A percentile compares a stretch with the other conserved stretches of the same genome.
Conservation (phyloP, 768 basidiomycete genomes). For the Lentinula boryana region DNA sequence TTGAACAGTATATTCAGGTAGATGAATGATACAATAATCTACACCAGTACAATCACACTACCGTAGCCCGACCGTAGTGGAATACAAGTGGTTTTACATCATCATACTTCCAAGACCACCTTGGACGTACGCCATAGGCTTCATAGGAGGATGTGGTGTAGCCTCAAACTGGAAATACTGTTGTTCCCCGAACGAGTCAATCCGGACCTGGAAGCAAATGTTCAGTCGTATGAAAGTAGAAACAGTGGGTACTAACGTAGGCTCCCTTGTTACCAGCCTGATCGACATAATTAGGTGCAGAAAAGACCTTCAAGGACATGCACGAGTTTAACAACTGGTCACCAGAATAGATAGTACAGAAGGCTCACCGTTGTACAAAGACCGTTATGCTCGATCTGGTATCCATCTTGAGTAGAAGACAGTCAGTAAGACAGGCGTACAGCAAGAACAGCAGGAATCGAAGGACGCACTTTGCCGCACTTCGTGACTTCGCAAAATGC, state of each 20-base stretch:
- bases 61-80: background rate
- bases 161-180: constrained; percentile 82
- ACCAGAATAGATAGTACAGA: background rate
- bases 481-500: constrained; percentile 93
- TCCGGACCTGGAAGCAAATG: constrained; percentile 53
- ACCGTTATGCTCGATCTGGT: constrained; percentile 91
- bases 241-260: constrained; percentile 50
- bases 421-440: background rate
- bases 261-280: constrained; percentile 90
- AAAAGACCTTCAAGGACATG: constrained; percentile 58
- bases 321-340: background rate
- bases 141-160: constrained; percentile 81
- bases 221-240: constrained; percentile 1
- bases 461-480: constrained; percentile 71
- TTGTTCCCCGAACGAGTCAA: constrained; percentile 69
- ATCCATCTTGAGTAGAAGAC: constrained; percentile 56
- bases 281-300: constrained; percentile 94
- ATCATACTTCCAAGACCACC: constrained; percentile 63
- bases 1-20: background rate
- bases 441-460: background rate
- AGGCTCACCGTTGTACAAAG: constrained; percentile 82
- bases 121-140: constrained; percentile 86
- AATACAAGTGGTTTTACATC: constrained; percentile 29
- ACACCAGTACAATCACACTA: background rate
- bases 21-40: background rate